These are phyloP conservation scores for Platanus orientalis DNA, from an alignment of 164 flowering plant genomes.

Conservation along the genomic window DNA sequence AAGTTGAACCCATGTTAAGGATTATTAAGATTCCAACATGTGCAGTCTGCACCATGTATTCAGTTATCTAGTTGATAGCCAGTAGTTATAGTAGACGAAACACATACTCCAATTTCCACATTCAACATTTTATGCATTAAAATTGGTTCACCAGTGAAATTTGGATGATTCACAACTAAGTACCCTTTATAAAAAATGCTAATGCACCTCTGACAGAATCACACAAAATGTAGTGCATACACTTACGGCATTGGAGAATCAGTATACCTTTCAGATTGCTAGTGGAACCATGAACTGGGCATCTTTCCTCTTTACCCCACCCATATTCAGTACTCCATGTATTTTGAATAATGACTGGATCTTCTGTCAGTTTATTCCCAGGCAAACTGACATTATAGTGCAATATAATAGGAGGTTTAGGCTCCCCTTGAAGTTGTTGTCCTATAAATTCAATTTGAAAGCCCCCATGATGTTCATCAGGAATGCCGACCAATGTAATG, in stretches of 20 bases:
- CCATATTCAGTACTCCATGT: constrained; percentile 65
- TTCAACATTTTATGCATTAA: not conserved
- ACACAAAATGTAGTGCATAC: not conserved
- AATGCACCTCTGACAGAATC: not conserved
- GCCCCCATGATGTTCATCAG: constrained; percentile 39
- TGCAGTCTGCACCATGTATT: too few relatives aligned
- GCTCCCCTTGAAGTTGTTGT: constrained; percentile 36
- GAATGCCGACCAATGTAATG: constrained; percentile 68
- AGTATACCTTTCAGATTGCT: constrained; percentile 43
- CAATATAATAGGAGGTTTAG: constrained; percentile 50
- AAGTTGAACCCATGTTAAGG: too few relatives aligned
- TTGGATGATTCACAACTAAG: too few relatives aligned
- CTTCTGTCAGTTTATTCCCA: constrained; percentile 54
- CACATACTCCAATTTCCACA: not conserved
- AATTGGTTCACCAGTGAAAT: not conserved
- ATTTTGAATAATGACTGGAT: constrained; percentile 65
- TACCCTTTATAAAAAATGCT: not conserved
- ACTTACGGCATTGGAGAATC: too few relatives aligned
- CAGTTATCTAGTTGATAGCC: too few relatives aligned
- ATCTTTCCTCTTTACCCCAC: constrained; percentile 79
- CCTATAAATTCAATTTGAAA: constrained; percentile 66
- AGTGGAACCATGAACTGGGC: constrained; percentile 50
- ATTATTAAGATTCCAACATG: too few relatives aligned
- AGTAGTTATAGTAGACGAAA: not conserved
- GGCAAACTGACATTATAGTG: constrained; percentile 59